Evolutionary conservation across 805 yeast species (phyloP).

Genomic region (Lipomyces lipofer): DNA sequence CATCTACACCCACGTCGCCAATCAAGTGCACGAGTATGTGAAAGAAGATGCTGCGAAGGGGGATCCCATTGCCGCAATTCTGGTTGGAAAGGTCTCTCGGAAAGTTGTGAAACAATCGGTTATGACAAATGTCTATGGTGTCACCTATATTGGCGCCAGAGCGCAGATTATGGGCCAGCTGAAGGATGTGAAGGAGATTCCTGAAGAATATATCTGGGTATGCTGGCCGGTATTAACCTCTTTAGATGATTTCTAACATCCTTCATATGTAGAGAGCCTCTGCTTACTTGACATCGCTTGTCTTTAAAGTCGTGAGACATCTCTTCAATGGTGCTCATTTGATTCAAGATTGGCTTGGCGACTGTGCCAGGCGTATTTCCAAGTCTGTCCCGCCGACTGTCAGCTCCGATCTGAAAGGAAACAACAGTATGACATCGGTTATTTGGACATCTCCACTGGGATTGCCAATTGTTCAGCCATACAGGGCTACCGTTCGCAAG

Average conservation of each 20-base stretch:
- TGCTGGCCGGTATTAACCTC: slow-evolving; percentile 30
- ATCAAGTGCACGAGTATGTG: slow-evolving; percentile 50
- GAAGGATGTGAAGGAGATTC: slow-evolving; percentile 56
- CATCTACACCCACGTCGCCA: slow-evolving; percentile 58
- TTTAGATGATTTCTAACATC: neutral
- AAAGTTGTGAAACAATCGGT: slow-evolving; percentile 96
- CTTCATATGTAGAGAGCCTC: slow-evolving; percentile 35
- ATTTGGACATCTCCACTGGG: slow-evolving; percentile 98
- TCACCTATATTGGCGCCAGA: slow-evolving; percentile 89
- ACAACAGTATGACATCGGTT: slow-evolving; percentile 74
- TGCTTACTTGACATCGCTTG: slow-evolving; percentile 71
- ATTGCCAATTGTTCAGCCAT: slow-evolving; percentile 95
- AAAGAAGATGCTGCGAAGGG: slow-evolving; percentile 47
- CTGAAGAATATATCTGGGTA: slow-evolving; percentile 48
- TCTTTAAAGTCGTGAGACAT: slow-evolving; percentile 79
- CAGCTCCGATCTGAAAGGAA: slow-evolving; percentile 39
- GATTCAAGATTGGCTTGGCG: slow-evolving; percentile 95
- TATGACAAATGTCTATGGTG: slow-evolving; percentile 98
- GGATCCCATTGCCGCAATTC: slow-evolving; percentile 40
- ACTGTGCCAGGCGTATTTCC: slow-evolving; percentile 76
- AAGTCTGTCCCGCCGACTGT: slow-evolving; percentile 72
- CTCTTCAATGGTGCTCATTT: slow-evolving; percentile 88
- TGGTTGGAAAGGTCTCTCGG: slow-evolving; percentile 68
- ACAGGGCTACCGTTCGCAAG: slow-evolving; percentile 65
- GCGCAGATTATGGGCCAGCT: slow-evolving; percentile 83